These are phyloP conservation scores for Botryotinia convoluta DNA, from an alignment of 2,329 filamentous ascomycete genomes.

Conservation along the genomic window DNA sequence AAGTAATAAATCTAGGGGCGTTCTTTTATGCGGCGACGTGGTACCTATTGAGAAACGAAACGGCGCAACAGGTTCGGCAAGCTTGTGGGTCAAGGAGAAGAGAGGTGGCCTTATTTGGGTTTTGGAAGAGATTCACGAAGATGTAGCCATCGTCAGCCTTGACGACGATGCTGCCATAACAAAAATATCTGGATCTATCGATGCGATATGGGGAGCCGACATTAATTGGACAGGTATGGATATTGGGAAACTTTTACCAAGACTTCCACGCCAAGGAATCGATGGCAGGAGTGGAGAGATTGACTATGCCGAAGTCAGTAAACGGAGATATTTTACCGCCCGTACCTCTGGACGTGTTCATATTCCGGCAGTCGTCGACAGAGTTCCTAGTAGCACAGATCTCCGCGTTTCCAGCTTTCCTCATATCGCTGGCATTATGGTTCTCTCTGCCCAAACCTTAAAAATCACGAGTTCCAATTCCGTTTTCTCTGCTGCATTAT, in stretches of 20 bases:
- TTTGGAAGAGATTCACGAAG: conserved; percentile 94
- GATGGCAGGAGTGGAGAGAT: conserved; percentile 68
- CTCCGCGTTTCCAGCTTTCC: conserved; percentile 91
- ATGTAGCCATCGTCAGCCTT: conserved; percentile 74
- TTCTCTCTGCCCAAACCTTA: conserved; percentile 75
- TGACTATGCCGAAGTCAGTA: conserved; percentile 72
- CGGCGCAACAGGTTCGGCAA: conserved; percentile 85
- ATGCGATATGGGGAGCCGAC: conserved; percentile 80
- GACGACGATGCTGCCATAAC: conserved; percentile 75
- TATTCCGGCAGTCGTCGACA: conserved; percentile 80
- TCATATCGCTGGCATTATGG: conserved; percentile 95
- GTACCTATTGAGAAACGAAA: conserved; percentile 97
- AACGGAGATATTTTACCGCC: conserved; percentile 79
- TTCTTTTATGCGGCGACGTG: conserved; percentile 94
- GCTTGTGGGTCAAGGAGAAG: conserved; percentile 98
- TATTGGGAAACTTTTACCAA: conserved; percentile 75
- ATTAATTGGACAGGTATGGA: conserved; percentile 66
- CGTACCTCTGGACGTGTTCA: conserved; percentile 73
- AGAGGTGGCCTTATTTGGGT: conserved; percentile 94
- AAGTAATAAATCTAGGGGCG: conserved; percentile 76
- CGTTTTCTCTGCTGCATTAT: conserved; percentile 88
- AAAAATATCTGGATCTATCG: conserved; percentile 70
- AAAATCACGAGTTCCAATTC: conserved; percentile 90
- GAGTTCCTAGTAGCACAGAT: conserved; percentile 64
- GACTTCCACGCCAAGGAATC: conserved; percentile 73